Conservation (phyloP, 768 basidiomycete genomes). For the Termitomyces sp. region DNA sequence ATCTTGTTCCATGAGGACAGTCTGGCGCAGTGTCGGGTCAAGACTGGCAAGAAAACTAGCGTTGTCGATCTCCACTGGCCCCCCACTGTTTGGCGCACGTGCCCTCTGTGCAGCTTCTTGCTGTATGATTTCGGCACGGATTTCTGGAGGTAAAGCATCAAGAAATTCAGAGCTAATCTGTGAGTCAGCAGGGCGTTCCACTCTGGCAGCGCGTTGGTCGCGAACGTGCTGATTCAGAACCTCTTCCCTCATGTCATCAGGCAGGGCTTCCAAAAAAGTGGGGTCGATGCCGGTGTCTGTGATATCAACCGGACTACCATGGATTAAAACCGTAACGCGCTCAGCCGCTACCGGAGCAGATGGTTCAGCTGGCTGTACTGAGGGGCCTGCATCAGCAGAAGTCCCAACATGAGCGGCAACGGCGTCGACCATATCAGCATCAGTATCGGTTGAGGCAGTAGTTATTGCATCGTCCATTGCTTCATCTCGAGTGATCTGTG, state of each 20-base stretch:
- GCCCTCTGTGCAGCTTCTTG: slow-evolving; percentile 87
- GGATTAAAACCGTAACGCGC: slow-evolving; percentile 86
- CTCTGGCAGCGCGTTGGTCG: slow-evolving; percentile 78
- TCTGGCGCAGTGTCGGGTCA: slow-evolving; percentile 84
- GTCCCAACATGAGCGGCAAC: slow-evolving; percentile 35
- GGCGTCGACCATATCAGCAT: slow-evolving; percentile 26
- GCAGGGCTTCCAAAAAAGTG: slow-evolving; percentile 94
- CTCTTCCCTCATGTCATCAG: slow-evolving; percentile 98
- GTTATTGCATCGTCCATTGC: slow-evolving; percentile 31
- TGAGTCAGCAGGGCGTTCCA: slow-evolving; percentile 75
- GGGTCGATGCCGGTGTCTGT: slow-evolving; percentile 99
- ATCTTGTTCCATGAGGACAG: slow-evolving; percentile 87
- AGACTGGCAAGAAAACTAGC: slow-evolving; percentile 91
- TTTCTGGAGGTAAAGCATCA: slow-evolving; percentile 92
- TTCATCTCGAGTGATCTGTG: slow-evolving; percentile 23
- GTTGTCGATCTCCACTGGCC: slow-evolving; percentile 77
- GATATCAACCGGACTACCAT: slow-evolving; percentile 92
- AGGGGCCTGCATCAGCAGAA: slow-evolving; percentile 24
- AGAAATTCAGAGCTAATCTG: slow-evolving; percentile 95
- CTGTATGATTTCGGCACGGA: slow-evolving; percentile 95
- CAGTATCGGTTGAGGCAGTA: slow-evolving; percentile 24
- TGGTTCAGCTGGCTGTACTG: slow-evolving; percentile 19
- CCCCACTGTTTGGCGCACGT: slow-evolving; percentile 48
- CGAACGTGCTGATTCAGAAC: slow-evolving; percentile 96
- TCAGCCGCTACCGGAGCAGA: slow-evolving; percentile 34